Evolutionary conservation across 768 basidiomycete genomes (phyloP).

Genomic region (Austroboletus eburneus): DNA sequence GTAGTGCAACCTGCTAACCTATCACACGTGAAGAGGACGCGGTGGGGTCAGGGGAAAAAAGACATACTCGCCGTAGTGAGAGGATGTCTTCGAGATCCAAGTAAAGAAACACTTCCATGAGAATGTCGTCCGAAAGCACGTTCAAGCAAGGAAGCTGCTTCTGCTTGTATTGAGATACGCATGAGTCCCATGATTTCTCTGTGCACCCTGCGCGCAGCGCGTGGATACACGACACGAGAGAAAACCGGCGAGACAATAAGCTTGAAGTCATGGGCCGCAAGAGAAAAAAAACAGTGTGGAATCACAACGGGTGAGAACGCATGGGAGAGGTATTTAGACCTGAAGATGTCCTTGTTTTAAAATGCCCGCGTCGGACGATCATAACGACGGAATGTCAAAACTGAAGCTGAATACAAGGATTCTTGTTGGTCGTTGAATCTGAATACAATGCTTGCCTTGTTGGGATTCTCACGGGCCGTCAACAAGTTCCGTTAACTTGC

Average conservation of each 20-base stretch:
- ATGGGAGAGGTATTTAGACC: slow-evolving; percentile 15
- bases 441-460: slow-evolving; percentile 26
- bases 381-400: slow-evolving; percentile 18
- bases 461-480: neutral
- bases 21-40: neutral
- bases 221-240: slow-evolving; percentile 14
- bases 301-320: neutral
- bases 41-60: neutral
- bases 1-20: slow-evolving; percentile 60
- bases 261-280: slow-evolving; percentile 19
- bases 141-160: slow-evolving; percentile 27
- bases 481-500: neutral
- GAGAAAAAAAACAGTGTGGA: slow-evolving; percentile 6
- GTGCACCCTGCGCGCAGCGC: slow-evolving; percentile 8
- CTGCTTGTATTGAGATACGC: slow-evolving; percentile 15
- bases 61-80: slow-evolving; percentile 33
- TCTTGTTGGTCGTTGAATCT: slow-evolving; percentile 11
- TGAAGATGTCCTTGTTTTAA: slow-evolving; percentile 21
- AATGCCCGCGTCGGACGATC: neutral
- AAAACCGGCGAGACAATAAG: slow-evolving; percentile 20
- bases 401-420: slow-evolving; percentile 16
- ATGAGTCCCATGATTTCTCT: slow-evolving; percentile 25
- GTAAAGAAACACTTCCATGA: slow-evolving; percentile 35
- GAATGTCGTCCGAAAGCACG: slow-evolving; percentile 35
- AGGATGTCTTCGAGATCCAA: slow-evolving; percentile 38